Evolutionary conservation across 768 basidiomycete genomes (phyloP), one percentile per base, ranked within the genome.

Genomic region (Chalciporus sphaerocephalus): DNA sequence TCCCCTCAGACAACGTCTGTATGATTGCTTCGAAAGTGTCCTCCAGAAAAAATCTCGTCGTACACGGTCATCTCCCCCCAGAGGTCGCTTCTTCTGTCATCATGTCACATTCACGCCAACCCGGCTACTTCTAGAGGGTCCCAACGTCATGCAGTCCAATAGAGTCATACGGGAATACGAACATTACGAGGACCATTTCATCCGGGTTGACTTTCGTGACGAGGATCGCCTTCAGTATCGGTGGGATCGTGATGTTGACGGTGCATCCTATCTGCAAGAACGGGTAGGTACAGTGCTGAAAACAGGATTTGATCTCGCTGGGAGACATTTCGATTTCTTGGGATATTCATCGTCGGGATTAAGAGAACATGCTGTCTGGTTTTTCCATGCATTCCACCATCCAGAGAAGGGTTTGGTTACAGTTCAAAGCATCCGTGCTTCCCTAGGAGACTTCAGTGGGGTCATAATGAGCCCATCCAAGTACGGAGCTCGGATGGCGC

Each of bases 151-250:
- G 20, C 84, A 91, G 54, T 87, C 87, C 12, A 94, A 94, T 49
- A 78, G 87, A 1, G 78, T 92, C 41, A 83, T 94, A 48, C 81
- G 91, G 1, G 66, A 72, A 42, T 92, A 82, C 45, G 59, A 67
- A 38, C 74, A 73, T 0, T 77, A 75, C 46, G 72, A 82, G 37
- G 78, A 87, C 23, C 69, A 79, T 53, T 94, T 94, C 59, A 59
- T 94, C 23, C 81, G 92, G 9, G 89, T 92, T 20, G 82, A 87
- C 53, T 90, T 93, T 55, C 78, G 85, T 5, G 91, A 92, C 45
- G 91, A 94, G 66, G 86, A 92, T 54, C 73, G 74, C 25, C 71
- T 86, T n/a, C 74, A 79, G 28, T 85, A 85, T 50, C 76, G 80
- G 11, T 88, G 85, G 85, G 78, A 79, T 44, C 72, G 78, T 9